Percentiles rank a stretch among this genome's conserved stretches.
Evolutionary conservation across 2,329 filamentous ascomycete species (phyloP).

Genomic region (Botrytis medusae): DNA sequence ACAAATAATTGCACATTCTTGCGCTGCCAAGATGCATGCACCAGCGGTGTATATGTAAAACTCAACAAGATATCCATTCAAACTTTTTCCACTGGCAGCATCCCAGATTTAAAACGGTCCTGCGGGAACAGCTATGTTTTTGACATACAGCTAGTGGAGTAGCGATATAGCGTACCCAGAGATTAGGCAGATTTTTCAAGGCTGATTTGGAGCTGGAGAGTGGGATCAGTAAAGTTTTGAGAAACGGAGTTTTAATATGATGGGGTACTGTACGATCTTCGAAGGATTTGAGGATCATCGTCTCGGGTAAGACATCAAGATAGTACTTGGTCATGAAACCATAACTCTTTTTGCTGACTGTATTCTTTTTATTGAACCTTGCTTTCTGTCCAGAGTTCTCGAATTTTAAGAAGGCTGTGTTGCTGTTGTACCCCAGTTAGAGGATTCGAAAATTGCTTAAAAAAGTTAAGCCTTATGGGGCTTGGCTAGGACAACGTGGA

Average conservation of each 20-base stretch:
- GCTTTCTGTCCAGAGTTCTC: background rate
- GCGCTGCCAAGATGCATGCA: background rate
- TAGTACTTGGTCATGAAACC: background rate
- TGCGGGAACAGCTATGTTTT: background rate
- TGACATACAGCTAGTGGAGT: conserved; percentile 5
- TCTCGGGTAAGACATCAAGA: background rate
- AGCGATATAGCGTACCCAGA: background rate
- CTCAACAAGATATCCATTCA: background rate
- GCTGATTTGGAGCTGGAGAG: background rate
- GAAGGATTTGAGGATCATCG: background rate
- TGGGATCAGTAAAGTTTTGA: background rate
- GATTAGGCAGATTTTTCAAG: background rate
- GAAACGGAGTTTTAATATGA: background rate
- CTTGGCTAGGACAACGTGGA: background rate
- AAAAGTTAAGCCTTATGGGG: conserved; percentile 2
- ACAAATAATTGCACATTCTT: background rate
- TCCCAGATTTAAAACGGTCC: background rate
- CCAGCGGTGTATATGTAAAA: background rate
- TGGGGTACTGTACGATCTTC: background rate
- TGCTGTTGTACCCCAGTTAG: background rate
- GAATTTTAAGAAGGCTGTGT: conserved; percentile 1
- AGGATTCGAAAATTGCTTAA: conserved; percentile 16
- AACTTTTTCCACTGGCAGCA: background rate
- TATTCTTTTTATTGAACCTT: background rate
- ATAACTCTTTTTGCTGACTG: background rate